Percentiles rank a stretch among this genome's conserved stretches.
Evolutionary conservation across 2,329 filamentous ascomycete species (phyloP).

Genomic region (Colletotrichum agaves): DNA sequence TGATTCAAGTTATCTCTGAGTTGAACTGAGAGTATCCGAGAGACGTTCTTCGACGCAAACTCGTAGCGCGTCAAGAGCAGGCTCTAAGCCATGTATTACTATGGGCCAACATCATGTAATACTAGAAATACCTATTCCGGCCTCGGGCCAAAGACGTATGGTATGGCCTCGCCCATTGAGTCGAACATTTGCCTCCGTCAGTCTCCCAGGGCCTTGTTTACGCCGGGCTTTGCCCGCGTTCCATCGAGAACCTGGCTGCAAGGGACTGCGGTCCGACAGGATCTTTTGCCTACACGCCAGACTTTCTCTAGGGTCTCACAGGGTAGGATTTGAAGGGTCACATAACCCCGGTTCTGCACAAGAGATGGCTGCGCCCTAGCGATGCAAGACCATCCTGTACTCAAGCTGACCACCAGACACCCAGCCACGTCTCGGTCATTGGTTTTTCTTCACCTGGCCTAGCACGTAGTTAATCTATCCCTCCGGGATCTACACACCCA

Average conservation of each 20-base stretch:
- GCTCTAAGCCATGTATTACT: too few relatives aligned
- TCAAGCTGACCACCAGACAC: slow-evolving; percentile 33
- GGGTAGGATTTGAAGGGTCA: slow-evolving; percentile 21
- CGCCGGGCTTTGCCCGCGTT: not conserved
- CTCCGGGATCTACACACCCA: slow-evolving; percentile 46
- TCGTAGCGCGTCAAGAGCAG: too few relatives aligned
- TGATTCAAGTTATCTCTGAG: too few relatives aligned
- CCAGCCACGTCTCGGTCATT: not conserved
- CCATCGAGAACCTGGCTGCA: slow-evolving; percentile 42
- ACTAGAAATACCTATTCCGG: too few relatives aligned
- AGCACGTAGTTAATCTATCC: slow-evolving; percentile 41
- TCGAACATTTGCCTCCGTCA: not conserved
- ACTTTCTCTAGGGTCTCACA: slow-evolving; percentile 8
- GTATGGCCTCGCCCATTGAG: not conserved
- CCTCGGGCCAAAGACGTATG: too few relatives aligned
- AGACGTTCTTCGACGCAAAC: too few relatives aligned
- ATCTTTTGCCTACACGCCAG: slow-evolving; percentile 40
- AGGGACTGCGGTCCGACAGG: slow-evolving; percentile 51
- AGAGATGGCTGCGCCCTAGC: slow-evolving; percentile 1
- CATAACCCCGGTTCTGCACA: slow-evolving; percentile 22
- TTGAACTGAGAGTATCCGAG: too few relatives aligned
- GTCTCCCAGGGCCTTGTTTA: not conserved
- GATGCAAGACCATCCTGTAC: slow-evolving; percentile 39
- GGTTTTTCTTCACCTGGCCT: slow-evolving; percentile 35
- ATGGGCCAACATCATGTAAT: too few relatives aligned